Evolutionary conservation across 352 stramenopile genomes (phyloP), one percentile per base, ranked within the genome.

Genomic region (Aphanomyces stellatus): DNA sequence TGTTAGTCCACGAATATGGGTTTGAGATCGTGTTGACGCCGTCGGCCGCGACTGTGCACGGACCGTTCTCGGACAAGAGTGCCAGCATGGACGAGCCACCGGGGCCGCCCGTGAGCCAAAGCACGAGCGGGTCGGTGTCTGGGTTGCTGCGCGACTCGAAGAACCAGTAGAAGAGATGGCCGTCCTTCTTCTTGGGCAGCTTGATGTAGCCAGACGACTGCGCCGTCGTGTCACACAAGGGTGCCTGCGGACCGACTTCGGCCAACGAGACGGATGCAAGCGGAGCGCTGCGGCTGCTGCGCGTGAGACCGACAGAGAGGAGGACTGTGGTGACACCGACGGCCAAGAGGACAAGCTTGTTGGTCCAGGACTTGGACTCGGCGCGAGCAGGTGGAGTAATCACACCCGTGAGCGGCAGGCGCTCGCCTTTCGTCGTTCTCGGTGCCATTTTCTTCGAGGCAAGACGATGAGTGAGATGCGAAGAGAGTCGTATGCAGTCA

Each of bases 51-150:
- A 75, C 53, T 17, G 55, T 41, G 53, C 71, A 74, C 40, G 69
- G 70, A 22, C 71, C 71, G 27, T 73, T 70, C 49, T 75, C 71
- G 1, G 61, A 67, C 35, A 70, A 64, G 15, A 69, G 22, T 19
- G 64, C 71, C 31, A 69, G 55, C 27, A 75, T 34, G 28, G 33
- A 53, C 30, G 46, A 69, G 3, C 67, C 71, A 22, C 71, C 71
- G 22, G 71, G 71, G 8, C 71, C 71, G 34, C 71, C 71, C 0
- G 53, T 72, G 49, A 69, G 61, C 70, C 70, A 75, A 33, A 73
- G 49, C 35, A 69, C 61, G 19, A 74, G 49, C 42, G 70, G 67
- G 51, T 71, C 70, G 27, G 35, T 62, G 5, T 64, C 62, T 8
- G 62, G 62, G 53, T 43, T 42, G 1, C 37, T 27, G 17, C 53